phyloP scores from a whole-genome alignment of 2,329 filamentous ascomycete species.

The Sporothrix pseudoabietina region DNA sequence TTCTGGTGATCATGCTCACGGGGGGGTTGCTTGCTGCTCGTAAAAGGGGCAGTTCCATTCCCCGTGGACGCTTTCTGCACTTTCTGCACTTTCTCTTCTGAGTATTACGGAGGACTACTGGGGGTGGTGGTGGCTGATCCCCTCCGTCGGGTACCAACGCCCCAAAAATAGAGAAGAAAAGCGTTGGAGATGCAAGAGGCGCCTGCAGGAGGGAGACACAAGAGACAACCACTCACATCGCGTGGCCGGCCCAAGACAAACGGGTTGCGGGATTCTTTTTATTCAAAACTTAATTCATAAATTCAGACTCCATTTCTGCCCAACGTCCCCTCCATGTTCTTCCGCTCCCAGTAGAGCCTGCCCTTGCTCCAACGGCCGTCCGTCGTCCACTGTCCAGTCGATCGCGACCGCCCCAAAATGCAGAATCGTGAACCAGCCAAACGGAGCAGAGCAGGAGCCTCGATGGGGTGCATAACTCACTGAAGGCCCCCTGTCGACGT shows the following conservation, averaged over 20 bases:
- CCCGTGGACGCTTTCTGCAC: not conserved
- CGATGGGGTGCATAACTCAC: conserved; percentile 7
- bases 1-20: conserved; percentile 1
- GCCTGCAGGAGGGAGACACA: not conserved
- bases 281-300: not conserved
- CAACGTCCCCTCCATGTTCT: conserved; percentile 33
- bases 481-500: conserved; percentile 18
- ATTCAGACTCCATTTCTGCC: conserved; percentile 40
- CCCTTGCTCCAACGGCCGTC: conserved; percentile 35
- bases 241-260: conserved; percentile 11
- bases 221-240: conserved; percentile 10
- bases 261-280: not conserved
- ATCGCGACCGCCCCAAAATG: conserved; percentile 18
- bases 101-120: not conserved
- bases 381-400: conserved; percentile 38
- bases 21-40: not conserved
- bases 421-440: not conserved
- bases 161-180: conserved; percentile 31
- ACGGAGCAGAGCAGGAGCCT: not conserved
- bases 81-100: not conserved
- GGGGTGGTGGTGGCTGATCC: conserved; percentile 11
- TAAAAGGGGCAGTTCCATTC: not conserved
- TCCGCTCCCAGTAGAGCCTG: not conserved
- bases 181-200: conserved; percentile 6
- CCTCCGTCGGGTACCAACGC: conserved; percentile 40